phyloP scores from a whole-genome alignment of 148 eudicot species.

The Rhododendron simsii region DNA sequence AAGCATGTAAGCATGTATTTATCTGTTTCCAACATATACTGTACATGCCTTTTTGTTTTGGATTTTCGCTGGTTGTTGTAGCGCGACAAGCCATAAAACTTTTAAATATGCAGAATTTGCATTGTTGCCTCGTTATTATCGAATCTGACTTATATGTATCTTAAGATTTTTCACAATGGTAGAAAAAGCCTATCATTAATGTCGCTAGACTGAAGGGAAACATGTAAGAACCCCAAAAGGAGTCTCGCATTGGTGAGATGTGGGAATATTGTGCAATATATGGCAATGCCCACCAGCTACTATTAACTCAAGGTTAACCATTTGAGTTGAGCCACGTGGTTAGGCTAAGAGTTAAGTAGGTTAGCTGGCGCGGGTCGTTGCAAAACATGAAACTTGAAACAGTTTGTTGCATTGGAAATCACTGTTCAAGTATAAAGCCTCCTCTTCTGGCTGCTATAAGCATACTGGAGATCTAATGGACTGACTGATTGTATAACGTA shows the following conservation, averaged over 20 bases:
- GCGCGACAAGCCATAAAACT: neutral
- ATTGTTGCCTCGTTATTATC: neutral
- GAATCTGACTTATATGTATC: neutral
- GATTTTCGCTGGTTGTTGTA: neutral
- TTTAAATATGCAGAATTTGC: neutral
- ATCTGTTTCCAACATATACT: neutral
- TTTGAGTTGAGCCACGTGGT: neutral
- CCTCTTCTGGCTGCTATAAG: neutral
- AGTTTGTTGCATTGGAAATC: slow-evolving; percentile 2
- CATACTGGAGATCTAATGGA: neutral
- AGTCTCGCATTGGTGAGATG: neutral
- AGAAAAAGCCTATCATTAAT: neutral
- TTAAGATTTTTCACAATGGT: neutral
- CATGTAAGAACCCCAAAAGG: neutral
- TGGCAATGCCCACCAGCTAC: neutral
- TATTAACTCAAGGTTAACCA: neutral
- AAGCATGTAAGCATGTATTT: neutral
- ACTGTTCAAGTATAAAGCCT: neutral
- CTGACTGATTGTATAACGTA: neutral
- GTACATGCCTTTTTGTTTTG: neutral
- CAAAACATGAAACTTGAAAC: neutral
- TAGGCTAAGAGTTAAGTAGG: neutral
- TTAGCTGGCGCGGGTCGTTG: neutral
- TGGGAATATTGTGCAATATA: neutral
- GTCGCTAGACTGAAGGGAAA: neutral